A percentile compares a stretch with the other conserved stretches of the same genome.
Evolutionary conservation across 768 basidiomycete genomes (phyloP).

Genomic region (Boletus pseudopeckii): DNA sequence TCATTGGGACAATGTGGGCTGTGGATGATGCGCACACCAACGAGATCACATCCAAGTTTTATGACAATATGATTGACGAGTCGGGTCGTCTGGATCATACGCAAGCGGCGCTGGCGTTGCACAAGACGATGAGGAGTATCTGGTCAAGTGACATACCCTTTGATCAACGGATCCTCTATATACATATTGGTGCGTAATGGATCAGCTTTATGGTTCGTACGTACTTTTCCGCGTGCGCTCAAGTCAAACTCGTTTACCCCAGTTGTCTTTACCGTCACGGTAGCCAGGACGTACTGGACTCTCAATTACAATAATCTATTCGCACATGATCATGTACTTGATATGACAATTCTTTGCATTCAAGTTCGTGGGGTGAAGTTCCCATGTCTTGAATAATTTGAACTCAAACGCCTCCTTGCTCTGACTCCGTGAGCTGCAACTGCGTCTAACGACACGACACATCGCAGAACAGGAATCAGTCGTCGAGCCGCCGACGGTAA

Average conservation of each 20-base stretch:
- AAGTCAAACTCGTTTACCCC: not conserved
- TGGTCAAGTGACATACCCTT: not conserved
- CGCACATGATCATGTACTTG: too few species aligned
- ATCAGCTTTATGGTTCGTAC: not conserved
- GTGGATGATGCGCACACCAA: not conserved
- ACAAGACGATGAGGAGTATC: not conserved
- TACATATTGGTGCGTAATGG: not conserved
- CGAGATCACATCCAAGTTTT: not conserved
- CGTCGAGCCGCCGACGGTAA: too few species aligned
- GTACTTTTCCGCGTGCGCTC: not conserved
- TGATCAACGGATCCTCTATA: not conserved
- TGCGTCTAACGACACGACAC: too few species aligned
- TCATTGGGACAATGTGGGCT: conserved; percentile 4
- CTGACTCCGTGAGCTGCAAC: too few species aligned
- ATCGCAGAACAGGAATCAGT: too few species aligned
- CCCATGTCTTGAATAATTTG: too few species aligned
- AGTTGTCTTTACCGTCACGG: too few species aligned
- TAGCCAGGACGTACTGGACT: too few species aligned
- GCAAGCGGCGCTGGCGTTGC: not conserved
- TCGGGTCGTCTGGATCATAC: not conserved
- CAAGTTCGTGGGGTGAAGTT: too few species aligned
- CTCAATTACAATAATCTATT: too few species aligned
- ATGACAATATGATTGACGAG: not conserved
- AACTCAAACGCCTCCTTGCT: too few species aligned
- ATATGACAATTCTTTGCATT: too few species aligned